Base-by-base conservation (phyloP, 169 alveolate species). In the Plasmodium malariae region DNA sequence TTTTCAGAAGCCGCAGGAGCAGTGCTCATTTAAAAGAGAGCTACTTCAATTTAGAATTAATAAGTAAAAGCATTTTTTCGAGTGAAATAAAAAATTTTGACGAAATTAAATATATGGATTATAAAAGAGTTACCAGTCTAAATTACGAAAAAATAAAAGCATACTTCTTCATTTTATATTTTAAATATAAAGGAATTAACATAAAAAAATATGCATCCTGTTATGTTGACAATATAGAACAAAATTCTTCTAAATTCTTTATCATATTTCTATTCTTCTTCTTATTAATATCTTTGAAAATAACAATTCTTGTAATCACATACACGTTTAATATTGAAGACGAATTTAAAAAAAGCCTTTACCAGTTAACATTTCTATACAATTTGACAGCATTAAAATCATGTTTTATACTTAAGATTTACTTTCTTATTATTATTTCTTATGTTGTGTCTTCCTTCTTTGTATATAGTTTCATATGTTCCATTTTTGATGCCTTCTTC, bases 201-300 rank as follows among this genome's bases (percentile, higher is more conserved):
- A 40, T 78, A 12, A 62, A 62, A 78, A 78, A 55, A 43, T 24
- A 63, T 55, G 63, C 63, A 54, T 62, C 89, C 0, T 78, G 76
- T 17, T 78, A 78, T 78, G 68, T 78, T 19, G 89, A 78, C 21
- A 51, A 63, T 62, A 78, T 78, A 17, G 76, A 78, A 28, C 60
- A 62, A 24, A 55, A 78, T 48, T 62, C 74, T 0, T 43, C 11
- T 0, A 51, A 51, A 3, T 45, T 45, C 17, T 62, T 68, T 6
- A 14, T 78, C 19, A 62, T 78, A 24, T 62, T 78, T 55, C 65
- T 78, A 55, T 78, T 78, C 28, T 78, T 78, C 40, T 62, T 78
- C 54, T 17, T 62, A n/a, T 49, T 78, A 1, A 78, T 78, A 63
- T 76, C 89, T 3, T 24, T 69, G 11, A 78, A 78, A 78, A 78